A percentile compares a stretch with the other conserved stretches of the same genome.
These are phyloP conservation scores for Crepidotus variabilis DNA, from an alignment of 768 basidiomycete species.

Conservation along the genomic window DNA sequence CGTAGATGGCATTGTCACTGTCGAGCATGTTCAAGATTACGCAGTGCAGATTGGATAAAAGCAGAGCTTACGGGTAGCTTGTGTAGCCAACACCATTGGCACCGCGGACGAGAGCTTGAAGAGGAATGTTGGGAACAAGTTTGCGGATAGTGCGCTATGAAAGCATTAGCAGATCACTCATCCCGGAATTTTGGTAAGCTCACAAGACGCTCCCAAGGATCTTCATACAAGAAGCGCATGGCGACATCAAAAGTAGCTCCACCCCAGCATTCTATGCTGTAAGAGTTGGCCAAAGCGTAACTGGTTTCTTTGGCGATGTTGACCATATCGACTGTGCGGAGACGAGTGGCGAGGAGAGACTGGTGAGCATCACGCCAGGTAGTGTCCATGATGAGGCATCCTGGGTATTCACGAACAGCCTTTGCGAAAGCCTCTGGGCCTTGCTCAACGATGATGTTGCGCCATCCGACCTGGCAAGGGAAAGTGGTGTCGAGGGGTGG, in stretches of 20 bases:
- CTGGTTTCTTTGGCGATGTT: constrained; percentile 99
- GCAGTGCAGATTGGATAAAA: neutral
- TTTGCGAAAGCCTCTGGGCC: constrained; percentile 98
- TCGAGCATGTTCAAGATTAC: constrained; percentile 9
- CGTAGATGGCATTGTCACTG: constrained; percentile 98
- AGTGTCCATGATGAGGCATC: constrained; percentile 95
- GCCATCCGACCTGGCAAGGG: constrained; percentile 91
- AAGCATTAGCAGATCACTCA: constrained; percentile 12
- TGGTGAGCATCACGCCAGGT: constrained; percentile 99
- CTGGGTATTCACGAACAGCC: constrained; percentile 94
- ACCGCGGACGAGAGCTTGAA: constrained; percentile 97
- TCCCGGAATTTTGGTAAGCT: constrained; percentile 18
- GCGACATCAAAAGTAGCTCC: constrained; percentile 99
- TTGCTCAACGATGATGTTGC: constrained; percentile 96
- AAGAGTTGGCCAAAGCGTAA: constrained; percentile 92
- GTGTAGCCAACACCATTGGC: constrained; percentile 99
- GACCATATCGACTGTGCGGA: constrained; percentile 95
- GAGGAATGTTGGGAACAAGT: constrained; percentile 96
- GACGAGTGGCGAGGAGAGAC: constrained; percentile 91
- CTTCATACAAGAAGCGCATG: constrained; percentile 99
- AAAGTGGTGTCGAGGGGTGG: constrained; percentile 72
- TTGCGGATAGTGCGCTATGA: constrained; percentile 82
- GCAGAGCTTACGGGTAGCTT: constrained; percentile 78
- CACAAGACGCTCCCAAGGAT: constrained; percentile 98
- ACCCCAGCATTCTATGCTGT: constrained; percentile 98